Conservation (phyloP, 108 stramenopile genomes). For the Cyclostephanos invisitatus region DNA sequence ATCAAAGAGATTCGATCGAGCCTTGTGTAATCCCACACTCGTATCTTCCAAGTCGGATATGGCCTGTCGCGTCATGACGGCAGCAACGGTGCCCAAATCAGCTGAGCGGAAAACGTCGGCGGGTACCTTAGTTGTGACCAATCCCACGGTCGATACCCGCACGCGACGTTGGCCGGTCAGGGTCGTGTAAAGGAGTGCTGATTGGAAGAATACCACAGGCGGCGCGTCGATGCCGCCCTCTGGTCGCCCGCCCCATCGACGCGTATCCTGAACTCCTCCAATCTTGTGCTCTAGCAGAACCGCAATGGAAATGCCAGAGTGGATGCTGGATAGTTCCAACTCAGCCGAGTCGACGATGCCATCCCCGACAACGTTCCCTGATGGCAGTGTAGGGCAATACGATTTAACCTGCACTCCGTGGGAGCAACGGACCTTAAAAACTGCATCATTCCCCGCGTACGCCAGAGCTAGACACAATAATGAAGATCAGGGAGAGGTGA, state of each 20-base stretch:
- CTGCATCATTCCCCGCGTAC: constrained; percentile 60
- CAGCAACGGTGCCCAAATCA: constrained; percentile 64
- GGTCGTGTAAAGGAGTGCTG: constrained; percentile 79
- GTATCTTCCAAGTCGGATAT: constrained; percentile 35
- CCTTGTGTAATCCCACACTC: constrained; percentile 40
- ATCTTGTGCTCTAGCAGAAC: constrained; percentile 74
- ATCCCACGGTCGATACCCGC: constrained; percentile 81
- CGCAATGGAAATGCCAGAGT: constrained; percentile 69
- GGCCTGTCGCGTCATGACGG: constrained; percentile 58
- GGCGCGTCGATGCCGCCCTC: constrained; percentile 24
- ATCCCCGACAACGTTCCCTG: constrained; percentile 34
- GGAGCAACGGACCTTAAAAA: constrained; percentile 84
- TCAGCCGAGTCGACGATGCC: constrained; percentile 57
- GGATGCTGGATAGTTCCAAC: constrained; percentile 62
- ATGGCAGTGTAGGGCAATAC: constrained; percentile 38
- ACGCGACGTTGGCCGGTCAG: constrained; percentile 70
- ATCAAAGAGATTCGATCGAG: constrained; percentile 54
- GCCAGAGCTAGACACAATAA: constrained; percentile 39
- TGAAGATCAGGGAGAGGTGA: constrained; percentile 24
- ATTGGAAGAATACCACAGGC: constrained; percentile 70
- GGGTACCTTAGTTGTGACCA: constrained; percentile 44
- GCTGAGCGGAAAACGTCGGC: constrained; percentile 57
- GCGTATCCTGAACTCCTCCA: constrained; percentile 57
- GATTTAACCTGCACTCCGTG: constrained; percentile 68
- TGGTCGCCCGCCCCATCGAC: constrained; percentile 16